Conservation (phyloP, 331 rosid genomes). For the Dryas integrifolia region DNA sequence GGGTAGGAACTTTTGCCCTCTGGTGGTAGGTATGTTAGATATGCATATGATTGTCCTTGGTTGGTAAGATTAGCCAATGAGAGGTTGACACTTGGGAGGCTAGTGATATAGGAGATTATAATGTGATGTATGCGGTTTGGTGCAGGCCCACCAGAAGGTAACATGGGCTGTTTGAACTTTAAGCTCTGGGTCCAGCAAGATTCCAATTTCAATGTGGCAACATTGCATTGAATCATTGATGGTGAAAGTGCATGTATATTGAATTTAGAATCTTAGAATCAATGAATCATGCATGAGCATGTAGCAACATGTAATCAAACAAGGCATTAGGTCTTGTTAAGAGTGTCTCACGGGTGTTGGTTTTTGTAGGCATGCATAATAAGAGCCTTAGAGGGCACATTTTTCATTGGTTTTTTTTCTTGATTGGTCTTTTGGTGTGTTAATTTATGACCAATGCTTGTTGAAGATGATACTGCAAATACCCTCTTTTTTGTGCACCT, state of each 20-base stretch:
- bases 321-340: not conserved
- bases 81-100: not conserved
- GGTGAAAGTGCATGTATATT: not conserved
- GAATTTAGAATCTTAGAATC: not conserved
- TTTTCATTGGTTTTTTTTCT: not conserved
- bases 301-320: not conserved
- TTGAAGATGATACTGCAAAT: not conserved
- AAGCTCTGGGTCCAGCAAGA: too few species aligned
- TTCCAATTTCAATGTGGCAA: not conserved
- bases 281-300: not conserved
- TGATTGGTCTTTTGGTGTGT: not conserved
- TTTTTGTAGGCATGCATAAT: not conserved
- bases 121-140: not conserved
- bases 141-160: not conserved
- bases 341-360: not conserved
- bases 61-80: not conserved
- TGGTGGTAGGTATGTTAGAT: not conserved
- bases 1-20: not conserved
- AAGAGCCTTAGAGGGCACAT: not conserved
- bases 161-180: too few species aligned
- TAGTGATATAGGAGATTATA: not conserved
- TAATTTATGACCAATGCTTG: not conserved
- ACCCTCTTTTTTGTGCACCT: not conserved
- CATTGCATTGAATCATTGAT: too few species aligned
- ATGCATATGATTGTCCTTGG: constrained; percentile 21